These are phyloP conservation scores for Blastomyces parvus DNA, from an alignment of 2,329 filamentous ascomycete genomes.

Conservation along the genomic window DNA sequence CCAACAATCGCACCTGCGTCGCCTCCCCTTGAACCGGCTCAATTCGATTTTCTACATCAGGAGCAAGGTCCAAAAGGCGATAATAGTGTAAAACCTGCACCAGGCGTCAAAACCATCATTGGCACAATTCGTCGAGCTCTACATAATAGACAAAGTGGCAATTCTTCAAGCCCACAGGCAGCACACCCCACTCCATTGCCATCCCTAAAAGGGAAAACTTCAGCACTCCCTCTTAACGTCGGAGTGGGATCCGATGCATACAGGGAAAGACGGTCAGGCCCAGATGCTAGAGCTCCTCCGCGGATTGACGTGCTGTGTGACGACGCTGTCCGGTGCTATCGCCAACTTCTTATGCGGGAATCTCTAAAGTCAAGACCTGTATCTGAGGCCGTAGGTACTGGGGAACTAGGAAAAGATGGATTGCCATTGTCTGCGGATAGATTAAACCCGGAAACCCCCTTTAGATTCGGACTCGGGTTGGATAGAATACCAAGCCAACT, in stretches of 20 bases:
- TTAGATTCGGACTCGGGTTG: conserved; percentile 20
- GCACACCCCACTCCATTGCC: conserved; percentile 27
- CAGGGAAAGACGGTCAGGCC: conserved; percentile 30
- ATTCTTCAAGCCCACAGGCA: conserved; percentile 26
- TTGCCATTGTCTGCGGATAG: not conserved
- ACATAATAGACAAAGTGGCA: conserved; percentile 47
- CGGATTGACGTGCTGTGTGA: conserved; percentile 78
- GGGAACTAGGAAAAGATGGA: conserved; percentile 4
- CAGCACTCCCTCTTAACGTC: conserved; percentile 36
- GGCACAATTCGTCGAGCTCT: conserved; percentile 76
- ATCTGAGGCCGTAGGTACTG: conserved; percentile 12
- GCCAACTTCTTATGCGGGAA: conserved; percentile 61
- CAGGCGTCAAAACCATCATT: conserved; percentile 76
- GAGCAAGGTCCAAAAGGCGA: conserved; percentile 11
- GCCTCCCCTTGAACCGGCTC: conserved; percentile 28
- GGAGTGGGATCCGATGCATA: conserved; percentile 38
- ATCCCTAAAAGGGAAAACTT: conserved; percentile 31
- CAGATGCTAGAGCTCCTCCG: conserved; percentile 41
- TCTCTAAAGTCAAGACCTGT: conserved; percentile 25
- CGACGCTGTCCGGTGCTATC: conserved; percentile 67
- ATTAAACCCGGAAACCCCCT: conserved; percentile 8
- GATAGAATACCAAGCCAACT: conserved; percentile 45
- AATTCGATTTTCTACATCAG: conserved; percentile 17
- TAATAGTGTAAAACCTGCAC: conserved; percentile 28
- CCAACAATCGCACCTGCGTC: conserved; percentile 51